Base-by-base conservation (phyloP, 352 stramenopile species). In the Saprolegnia diclina region DNA sequence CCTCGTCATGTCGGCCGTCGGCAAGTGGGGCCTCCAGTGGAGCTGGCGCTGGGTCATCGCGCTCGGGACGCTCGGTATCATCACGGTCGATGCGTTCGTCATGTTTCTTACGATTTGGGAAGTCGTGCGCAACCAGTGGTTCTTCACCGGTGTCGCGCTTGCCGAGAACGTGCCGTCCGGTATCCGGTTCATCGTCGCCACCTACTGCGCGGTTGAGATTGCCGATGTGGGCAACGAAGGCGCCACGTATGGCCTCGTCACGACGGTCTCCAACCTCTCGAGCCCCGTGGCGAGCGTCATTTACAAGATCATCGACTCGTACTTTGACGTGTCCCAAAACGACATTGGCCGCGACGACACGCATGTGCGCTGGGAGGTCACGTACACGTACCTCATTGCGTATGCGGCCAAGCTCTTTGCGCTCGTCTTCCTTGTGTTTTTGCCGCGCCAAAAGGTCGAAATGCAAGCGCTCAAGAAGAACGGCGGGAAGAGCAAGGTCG, bases 101-200 rank as follows among this genome's bases (percentile, higher is more conserved):
- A 83, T 77, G 21, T 82, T 87, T 72, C 35, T 86, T 1, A 79
- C 79, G 10, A 77, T 77, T 0, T 86, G 79, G 77, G 65, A 81
- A 22, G 54, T 88, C 19, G 63, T 82, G 42, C 79, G 80, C 45
- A 87, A 75, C 62, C 80, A 85, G 48, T 88, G 79, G 77, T 82
- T 88, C 63, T 88, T 76, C 76, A 77, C 84, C 19, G 79, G 77
- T 26, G 76, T 85, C 14, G 78, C 79, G 22, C 75, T 87, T 37
- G 65, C 89, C 42, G 75, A 80, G 1, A 76, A 74, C 59, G 48
- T 76, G 22, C 67, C 72, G 13, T 22, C 66, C 16, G 72, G 57
- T 40, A 59, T 74, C 40, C 67, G 68, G 1, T 76, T 74, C 55
- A 72, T 76, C 37, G 68, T 76, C 19, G 62, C 61, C 22, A 71